Evolutionary conservation across 495 filamentous ascomycete genomes (phyloP).

Genomic region (Trichoderma orchidacearum): DNA sequence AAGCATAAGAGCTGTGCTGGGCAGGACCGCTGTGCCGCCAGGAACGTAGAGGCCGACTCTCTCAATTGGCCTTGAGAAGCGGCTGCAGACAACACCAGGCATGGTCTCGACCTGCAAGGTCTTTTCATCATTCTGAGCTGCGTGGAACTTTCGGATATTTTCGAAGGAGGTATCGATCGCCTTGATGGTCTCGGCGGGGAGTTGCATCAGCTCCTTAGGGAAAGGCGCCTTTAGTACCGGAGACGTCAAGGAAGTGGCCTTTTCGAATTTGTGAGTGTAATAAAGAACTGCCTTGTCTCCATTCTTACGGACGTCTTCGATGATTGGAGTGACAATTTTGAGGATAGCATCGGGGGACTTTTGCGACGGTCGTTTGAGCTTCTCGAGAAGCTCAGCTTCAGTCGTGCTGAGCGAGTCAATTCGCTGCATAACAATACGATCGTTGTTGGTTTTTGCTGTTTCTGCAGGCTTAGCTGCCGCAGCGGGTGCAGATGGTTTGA

Average conservation of each 20-base stretch:
- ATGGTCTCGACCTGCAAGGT: conserved; percentile 83
- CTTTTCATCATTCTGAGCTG: conserved; percentile 70
- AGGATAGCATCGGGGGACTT: conserved; percentile 83
- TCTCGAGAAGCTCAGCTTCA: conserved; percentile 46
- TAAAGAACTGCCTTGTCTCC: conserved; percentile 80
- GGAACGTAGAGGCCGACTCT: conserved; percentile 90
- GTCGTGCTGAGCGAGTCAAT: conserved; percentile 51
- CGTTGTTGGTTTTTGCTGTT: conserved; percentile 35
- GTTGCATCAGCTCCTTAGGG: conserved; percentile 67
- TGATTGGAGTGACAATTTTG: conserved; percentile 78
- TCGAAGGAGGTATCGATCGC: conserved; percentile 90
- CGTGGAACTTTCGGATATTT: conserved; percentile 89
- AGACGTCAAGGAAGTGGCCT: conserved; percentile 76
- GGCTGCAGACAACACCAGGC: conserved; percentile 89
- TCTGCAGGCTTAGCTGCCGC: conserved; percentile 23
- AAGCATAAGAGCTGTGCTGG: conserved; percentile 93
- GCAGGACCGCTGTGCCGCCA: conserved; percentile 88
- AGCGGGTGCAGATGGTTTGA: conserved; percentile 21
- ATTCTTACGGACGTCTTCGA: conserved; percentile 63
- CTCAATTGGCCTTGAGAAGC: conserved; percentile 86
- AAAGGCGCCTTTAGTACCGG: conserved; percentile 84
- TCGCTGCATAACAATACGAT: conserved; percentile 70
- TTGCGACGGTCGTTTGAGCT: conserved; percentile 79
- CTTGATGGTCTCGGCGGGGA: conserved; percentile 64
- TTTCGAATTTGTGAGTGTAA: conserved; percentile 96